phyloP scores from a whole-genome alignment of 768 basidiomycete species.

The Phanerochaete sordida region DNA sequence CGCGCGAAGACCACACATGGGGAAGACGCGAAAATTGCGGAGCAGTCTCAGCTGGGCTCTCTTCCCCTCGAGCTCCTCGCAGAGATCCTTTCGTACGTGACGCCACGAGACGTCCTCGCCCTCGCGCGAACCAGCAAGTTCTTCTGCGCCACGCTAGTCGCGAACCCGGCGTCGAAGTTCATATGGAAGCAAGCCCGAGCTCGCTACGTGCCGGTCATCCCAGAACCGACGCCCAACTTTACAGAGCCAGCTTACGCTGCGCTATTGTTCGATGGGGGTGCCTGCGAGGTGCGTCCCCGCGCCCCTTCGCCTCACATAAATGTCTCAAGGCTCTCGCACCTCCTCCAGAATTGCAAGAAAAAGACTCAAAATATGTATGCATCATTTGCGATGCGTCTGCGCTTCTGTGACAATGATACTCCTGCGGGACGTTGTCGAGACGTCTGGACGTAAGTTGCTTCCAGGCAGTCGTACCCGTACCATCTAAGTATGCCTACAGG shows the following conservation, averaged over 20 bases:
- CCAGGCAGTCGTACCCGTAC: background rate
- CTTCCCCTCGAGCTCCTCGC: conserved; percentile 64
- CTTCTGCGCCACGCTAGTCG: conserved; percentile 46
- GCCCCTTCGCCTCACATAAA: background rate
- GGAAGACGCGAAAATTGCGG: background rate
- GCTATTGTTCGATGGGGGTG: conserved; percentile 55
- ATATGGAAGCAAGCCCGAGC: conserved; percentile 59
- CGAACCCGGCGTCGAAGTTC: conserved; percentile 39
- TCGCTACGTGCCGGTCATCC: conserved; percentile 35
- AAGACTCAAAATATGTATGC: conserved; percentile 34
- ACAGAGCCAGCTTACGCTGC: conserved; percentile 62
- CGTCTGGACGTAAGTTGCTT: background rate
- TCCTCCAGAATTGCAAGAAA: conserved; percentile 35
- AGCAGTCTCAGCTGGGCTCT: conserved; percentile 4
- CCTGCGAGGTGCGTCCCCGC: conserved; percentile 45
- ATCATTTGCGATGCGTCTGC: conserved; percentile 46
- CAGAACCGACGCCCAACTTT: conserved; percentile 39
- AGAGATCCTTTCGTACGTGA: conserved; percentile 56
- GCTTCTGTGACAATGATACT: conserved; percentile 39
- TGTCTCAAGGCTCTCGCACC: background rate
- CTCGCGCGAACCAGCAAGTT: conserved; percentile 55
- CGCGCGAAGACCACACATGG: background rate
- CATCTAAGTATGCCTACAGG: background rate
- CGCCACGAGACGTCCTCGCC: conserved; percentile 55
- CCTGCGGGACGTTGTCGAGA: background rate